phyloP scores from a whole-genome alignment of 1,284 basidiomycete species.

The Blastosporella zonata region DNA sequence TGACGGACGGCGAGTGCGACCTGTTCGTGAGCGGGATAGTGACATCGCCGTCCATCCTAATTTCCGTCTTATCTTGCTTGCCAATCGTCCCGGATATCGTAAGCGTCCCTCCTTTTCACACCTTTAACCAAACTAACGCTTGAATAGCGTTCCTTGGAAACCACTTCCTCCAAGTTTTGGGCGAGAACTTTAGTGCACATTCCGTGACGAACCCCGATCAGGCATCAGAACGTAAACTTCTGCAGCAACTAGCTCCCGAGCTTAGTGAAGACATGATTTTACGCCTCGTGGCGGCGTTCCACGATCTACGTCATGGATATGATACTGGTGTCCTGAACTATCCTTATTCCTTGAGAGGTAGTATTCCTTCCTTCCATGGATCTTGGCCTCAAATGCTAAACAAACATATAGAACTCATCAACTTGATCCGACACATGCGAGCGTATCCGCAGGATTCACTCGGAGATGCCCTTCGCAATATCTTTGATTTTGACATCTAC shows the following conservation, averaged over 20 bases:
- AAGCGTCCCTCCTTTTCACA: constrained; percentile 25
- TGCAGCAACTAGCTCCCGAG: constrained; percentile 60
- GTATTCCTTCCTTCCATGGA: constrained; percentile 1
- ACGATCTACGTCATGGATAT: constrained; percentile 56
- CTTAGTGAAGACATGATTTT: constrained; percentile 49
- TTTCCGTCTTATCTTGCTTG: constrained; percentile 61
- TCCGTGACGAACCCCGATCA: constrained; percentile 64
- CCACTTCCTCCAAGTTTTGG: constrained; percentile 67
- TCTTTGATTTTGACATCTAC: constrained; percentile 69
- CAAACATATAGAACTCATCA: constrained; percentile 51
- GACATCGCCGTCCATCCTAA: constrained; percentile 61
- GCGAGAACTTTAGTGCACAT: constrained; percentile 66
- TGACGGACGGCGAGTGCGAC: constrained; percentile 57
- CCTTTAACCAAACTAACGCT: constrained; percentile 4
- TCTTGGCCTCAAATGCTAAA: background rate
- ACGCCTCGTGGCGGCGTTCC: constrained; percentile 60
- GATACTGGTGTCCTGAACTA: constrained; percentile 55
- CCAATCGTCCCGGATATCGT: constrained; percentile 75
- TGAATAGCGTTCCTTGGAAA: constrained; percentile 62
- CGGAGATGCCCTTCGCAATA: constrained; percentile 54
- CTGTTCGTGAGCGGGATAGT: constrained; percentile 40
- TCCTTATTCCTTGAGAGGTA: constrained; percentile 65
- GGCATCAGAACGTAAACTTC: constrained; percentile 53
- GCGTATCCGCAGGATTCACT: constrained; percentile 56
- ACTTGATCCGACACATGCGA: constrained; percentile 59